Conservation (phyloP, 495 filamentous ascomycete species). For the Talaromyces trachyspermus region DNA sequence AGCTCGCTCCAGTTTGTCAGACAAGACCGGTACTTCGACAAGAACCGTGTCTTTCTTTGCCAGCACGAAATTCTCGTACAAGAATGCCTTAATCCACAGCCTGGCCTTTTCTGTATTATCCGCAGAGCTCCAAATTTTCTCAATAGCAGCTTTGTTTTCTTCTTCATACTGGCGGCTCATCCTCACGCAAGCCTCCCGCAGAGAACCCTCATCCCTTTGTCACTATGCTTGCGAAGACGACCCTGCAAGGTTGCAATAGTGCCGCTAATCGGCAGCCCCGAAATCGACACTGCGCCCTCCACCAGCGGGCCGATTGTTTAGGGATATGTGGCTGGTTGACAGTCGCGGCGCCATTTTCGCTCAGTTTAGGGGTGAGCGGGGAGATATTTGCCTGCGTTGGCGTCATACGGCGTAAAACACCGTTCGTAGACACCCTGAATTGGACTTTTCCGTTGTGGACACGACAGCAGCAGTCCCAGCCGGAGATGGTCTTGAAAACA, state of each 20-base stretch:
- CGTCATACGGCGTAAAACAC: not conserved
- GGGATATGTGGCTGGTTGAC: not conserved
- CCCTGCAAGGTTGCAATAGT: not conserved
- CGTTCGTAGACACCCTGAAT: not conserved
- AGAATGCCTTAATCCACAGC: not conserved
- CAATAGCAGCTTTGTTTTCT: not conserved
- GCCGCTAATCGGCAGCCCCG: not conserved
- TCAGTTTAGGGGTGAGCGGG: not conserved
- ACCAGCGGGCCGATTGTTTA: not conserved
- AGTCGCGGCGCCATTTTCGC: not conserved
- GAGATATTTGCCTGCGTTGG: not conserved
- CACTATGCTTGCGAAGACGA: not conserved
- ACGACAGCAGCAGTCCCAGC: not conserved
- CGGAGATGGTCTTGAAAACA: not conserved
- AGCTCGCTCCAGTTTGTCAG: not conserved
- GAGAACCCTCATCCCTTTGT: not conserved
- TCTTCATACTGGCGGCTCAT: not conserved
- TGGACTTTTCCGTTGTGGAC: not conserved
- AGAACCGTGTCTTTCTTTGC: not conserved
- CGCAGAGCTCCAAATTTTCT: not conserved
- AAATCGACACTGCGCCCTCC: not conserved
- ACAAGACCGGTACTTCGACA: not conserved
- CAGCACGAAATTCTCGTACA: not conserved
- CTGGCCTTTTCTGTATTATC: not conserved
- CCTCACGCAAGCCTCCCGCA: not conserved